These are phyloP conservation scores for Silene noctiflora DNA, from an alignment of 179 eudicot species.

Conservation along the genomic window DNA sequence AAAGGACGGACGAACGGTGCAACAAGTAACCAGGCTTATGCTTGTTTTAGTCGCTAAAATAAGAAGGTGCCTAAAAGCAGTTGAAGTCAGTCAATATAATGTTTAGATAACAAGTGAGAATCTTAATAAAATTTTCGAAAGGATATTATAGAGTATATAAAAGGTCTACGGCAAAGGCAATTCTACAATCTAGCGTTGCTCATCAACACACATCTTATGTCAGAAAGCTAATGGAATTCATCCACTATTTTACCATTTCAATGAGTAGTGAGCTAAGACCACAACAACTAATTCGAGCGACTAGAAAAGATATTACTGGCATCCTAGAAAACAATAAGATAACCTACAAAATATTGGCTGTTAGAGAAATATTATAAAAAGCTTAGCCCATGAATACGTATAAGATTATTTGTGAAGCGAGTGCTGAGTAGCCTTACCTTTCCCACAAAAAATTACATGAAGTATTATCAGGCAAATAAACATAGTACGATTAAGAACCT, in stretches of 20 bases:
- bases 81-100: not conserved
- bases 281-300: not conserved
- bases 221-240: not conserved
- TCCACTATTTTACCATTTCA: not conserved
- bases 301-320: not conserved
- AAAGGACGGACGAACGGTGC: not conserved
- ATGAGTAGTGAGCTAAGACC: not conserved
- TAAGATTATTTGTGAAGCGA: not conserved
- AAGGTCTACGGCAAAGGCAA: not conserved
- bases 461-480: not conserved
- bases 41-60: not conserved
- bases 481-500: not conserved
- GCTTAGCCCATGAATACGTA: not conserved
- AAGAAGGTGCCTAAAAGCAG: not conserved
- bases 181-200: not conserved
- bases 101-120: not conserved
- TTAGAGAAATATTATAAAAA: not conserved
- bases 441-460: not conserved
- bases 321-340: not conserved
- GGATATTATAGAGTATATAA: too few species aligned
- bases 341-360: not conserved
- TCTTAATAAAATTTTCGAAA: too few species aligned
- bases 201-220: not conserved
- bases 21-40: not conserved
- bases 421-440: too few species aligned